Percentiles rank a stretch among this genome's conserved stretches.
Conservation (phyloP, 495 filamentous ascomycete genomes). For the Poronia punctata region DNA sequence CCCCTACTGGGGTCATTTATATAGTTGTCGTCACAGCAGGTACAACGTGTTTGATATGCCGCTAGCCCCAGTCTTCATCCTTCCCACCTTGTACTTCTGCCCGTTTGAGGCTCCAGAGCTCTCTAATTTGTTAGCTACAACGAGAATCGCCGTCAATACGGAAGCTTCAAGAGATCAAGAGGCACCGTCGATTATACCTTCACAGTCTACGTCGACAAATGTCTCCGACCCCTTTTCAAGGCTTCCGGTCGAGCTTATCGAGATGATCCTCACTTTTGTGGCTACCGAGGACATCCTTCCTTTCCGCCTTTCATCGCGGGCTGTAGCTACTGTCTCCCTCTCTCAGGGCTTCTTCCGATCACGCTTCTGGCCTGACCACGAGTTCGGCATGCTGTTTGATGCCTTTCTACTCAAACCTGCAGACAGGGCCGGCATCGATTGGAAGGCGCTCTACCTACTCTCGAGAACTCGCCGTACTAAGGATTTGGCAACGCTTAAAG, state of each 20-base stretch:
- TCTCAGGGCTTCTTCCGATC: slow-evolving; percentile 8
- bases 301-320: slow-evolving; percentile 10
- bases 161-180: background rate
- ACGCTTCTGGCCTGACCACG: slow-evolving; percentile 4
- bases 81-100: slow-evolving; percentile 7
- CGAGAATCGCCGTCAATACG: background rate
- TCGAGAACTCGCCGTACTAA: background rate
- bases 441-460: slow-evolving; percentile 3
- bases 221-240: slow-evolving; percentile 5
- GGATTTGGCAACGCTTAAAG: slow-evolving; percentile 1
- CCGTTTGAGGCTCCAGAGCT: slow-evolving; percentile 11
- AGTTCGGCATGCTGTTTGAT: slow-evolving; percentile 5
- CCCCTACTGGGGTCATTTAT: slow-evolving; percentile 6
- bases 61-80: background rate
- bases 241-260: slow-evolving; percentile 6
- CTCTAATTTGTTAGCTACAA: background rate
- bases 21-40: background rate
- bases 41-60: background rate
- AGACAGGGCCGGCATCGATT: slow-evolving; percentile 5
- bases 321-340: slow-evolving; percentile 4
- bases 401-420: slow-evolving; percentile 1
- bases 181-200: background rate
- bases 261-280: slow-evolving; percentile 6
- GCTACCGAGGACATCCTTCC: slow-evolving; percentile 1
- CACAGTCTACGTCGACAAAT: background rate